These are phyloP conservation scores for Handroanthus guayacan DNA, from an alignment of 257 asterid genomes.

Conservation along the genomic window DNA sequence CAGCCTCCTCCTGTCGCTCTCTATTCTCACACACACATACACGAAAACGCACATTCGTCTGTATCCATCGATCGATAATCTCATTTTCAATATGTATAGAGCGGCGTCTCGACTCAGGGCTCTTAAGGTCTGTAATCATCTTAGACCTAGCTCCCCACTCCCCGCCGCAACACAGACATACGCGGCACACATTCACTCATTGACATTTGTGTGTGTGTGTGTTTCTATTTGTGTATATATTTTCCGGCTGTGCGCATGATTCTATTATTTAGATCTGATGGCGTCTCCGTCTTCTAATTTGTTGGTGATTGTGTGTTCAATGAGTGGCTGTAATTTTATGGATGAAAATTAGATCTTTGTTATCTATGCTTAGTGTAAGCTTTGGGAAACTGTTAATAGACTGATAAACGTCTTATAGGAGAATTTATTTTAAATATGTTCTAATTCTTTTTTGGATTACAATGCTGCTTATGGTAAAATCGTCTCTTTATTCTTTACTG, in stretches of 20 bases:
- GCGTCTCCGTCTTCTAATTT: neutral
- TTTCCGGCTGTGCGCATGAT: neutral
- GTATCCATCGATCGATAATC: slow-evolving; percentile 28
- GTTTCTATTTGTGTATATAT: neutral
- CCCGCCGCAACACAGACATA: neutral
- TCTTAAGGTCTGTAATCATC: slow-evolving; percentile 59
- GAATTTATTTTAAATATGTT: neutral
- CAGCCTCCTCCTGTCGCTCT: slow-evolving; percentile 20
- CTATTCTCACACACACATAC: neutral
- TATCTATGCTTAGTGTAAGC: neutral
- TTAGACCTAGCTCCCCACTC: slow-evolving; percentile 13
- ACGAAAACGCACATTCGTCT: neutral
- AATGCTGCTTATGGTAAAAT: slow-evolving; percentile 4
- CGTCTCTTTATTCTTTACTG: neutral
- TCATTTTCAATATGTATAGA: slow-evolving; percentile 59
- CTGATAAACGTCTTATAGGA: neutral
- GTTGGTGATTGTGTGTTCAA: neutral
- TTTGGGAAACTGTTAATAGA: slow-evolving; percentile 4
- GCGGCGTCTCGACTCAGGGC: slow-evolving; percentile 65
- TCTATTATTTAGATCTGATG: slow-evolving; percentile 32
- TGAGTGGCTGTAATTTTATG: neutral
- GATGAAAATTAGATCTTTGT: neutral
- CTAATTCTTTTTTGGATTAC: neutral
- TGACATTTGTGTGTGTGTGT: neutral
- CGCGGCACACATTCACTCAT: slow-evolving; percentile 2